Base-by-base conservation (phyloP, 2,329 filamentous ascomycete species). In the Ceratocystis destructans region DNA sequence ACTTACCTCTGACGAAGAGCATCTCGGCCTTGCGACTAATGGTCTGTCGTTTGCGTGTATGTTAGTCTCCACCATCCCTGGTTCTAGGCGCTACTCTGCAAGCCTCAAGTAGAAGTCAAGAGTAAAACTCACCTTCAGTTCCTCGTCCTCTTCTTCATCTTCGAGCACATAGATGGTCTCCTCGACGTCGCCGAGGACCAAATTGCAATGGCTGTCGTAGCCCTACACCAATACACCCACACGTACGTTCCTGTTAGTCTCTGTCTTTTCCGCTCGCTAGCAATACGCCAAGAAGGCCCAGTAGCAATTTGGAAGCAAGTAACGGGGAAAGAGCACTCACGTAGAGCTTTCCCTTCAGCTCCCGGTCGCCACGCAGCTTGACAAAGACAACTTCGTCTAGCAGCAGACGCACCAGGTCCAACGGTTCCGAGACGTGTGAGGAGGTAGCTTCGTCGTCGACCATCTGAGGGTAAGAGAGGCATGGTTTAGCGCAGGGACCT, bases 11-110 rank as follows among this genome's bases (percentile, higher is more conserved):
- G 67, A 99, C 93, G 75, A 99, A 99, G 22, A 99, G 79, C 94
- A 99, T 99, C 75, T 97, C 94, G 55, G 91, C 95, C 76, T 96
- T 95, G 78, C 96, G 96, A 79, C 93, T 96, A 69, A 94, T 85
- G 15, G 92, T 96, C 89, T 96, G 69, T 4, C 63, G 20, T 12
- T 33, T 17, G 33, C 41, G 20, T 28, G 46, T 17, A 15, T 17
- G 20, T 48, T 68, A 62, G 20, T 57, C 20, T 8, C 10, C 25
- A 1, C 33, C 8, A 37, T 37, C 33, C 0, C 12, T 37, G 33
- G 8, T 10, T 37, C 33, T 10, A 12, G 0, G 7, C 10, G 10
- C 33, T 37, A 37, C 10, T 37, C 33, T 37, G 12, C 33, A 37
- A 12, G 8, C 1, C 3, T 37, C 8, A 37, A 37, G 33, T 37